Evolutionary conservation across 2,329 filamentous ascomycete species (phyloP), one percentile per base, ranked within the genome.

Genomic region (Gliomastix tumulicola): DNA sequence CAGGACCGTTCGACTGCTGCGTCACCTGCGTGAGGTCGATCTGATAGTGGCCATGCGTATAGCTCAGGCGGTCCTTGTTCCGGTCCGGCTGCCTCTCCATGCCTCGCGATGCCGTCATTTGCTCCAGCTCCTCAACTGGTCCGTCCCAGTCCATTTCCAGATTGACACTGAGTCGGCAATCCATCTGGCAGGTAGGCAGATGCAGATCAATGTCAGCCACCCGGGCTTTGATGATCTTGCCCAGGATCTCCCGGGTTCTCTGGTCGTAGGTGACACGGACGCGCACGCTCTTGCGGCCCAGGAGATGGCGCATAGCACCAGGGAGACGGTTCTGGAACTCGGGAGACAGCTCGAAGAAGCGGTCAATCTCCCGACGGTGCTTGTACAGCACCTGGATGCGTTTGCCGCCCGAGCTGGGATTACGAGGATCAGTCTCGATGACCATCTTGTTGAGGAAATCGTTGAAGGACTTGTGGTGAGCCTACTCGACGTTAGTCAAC

Each of bases 1-100:
- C 58, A 36, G 56, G 54, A 7, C 54, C 58, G 19, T 49, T 46
- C 21, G 49, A 46, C 6, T 53, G 52, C 34, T 69, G 71, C 10
- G 79, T 84, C 30, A 98, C 92, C 57, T 96, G 89, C 0, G 92
- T 98, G 35, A 98, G 67, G 60, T 98, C 92, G 48, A 98, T 75
- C 55, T 92, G 86, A 55, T 94, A 96, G 37, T 78, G 79, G 28
- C 88, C 74, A 56, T 97, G 94, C 9, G 74, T 81, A 62, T 98
- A 98, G 54, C 86, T 94, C 55, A 98, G 68, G 15, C 92, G 78
- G 59, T 98, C 89, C 59, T 98, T 98, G 48, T 78, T 80, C 7
- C 89, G 79, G 50, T 87, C 81, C 7, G 71, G 63, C 46, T 59
- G 57, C 20, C 51, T 65, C 50, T 52, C 68, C 46, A 38, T 58